Percentiles rank a stretch among this genome's conserved stretches.
These are phyloP conservation scores for Mrakia blollopis DNA, from an alignment of 768 basidiomycete genomes.

Conservation along the genomic window DNA sequence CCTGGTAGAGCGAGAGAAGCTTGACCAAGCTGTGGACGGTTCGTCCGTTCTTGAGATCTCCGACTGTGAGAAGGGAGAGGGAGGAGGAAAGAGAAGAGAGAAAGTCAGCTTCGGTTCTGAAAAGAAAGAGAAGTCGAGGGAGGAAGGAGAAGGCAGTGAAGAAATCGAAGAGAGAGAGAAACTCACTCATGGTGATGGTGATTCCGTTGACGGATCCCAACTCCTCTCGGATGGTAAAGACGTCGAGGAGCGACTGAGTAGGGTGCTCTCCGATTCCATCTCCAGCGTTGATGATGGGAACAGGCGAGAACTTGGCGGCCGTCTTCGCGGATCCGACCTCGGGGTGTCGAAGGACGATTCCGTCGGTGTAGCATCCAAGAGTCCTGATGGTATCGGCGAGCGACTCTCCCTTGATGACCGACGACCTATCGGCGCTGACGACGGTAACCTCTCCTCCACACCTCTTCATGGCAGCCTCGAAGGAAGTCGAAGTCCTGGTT, in stretches of 20 bases:
- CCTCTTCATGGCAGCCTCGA: conserved; percentile 98
- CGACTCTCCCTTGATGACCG: conserved; percentile 88
- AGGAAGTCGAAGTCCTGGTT: conserved; percentile 89
- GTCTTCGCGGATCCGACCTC: conserved; percentile 87
- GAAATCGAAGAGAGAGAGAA: not conserved
- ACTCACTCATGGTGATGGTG: conserved; percentile 57
- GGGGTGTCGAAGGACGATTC: conserved; percentile 89
- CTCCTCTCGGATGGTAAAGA: conserved; percentile 92
- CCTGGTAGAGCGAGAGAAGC: conserved; percentile 82
- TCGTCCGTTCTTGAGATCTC: conserved; percentile 95
- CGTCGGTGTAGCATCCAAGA: conserved; percentile 90
- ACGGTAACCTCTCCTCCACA: conserved; percentile 94
- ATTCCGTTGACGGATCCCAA: conserved; percentile 96
- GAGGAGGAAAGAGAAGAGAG: not conserved
- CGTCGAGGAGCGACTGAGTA: conserved; percentile 53
- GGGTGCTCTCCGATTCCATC: conserved; percentile 98
- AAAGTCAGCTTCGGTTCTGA: not conserved
- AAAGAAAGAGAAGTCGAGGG: not conserved
- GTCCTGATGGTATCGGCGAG: conserved; percentile 90
- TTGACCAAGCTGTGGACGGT: conserved; percentile 95
- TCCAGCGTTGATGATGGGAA: conserved; percentile 93
- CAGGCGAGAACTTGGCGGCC: conserved; percentile 93
- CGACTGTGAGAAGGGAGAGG: conserved; percentile 51
- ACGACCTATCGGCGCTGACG: conserved; percentile 72
- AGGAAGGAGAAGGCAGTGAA: not conserved